phyloP scores from a whole-genome alignment of 176 grass and related monocot species.

The Urochloa ruziziensis region DNA sequence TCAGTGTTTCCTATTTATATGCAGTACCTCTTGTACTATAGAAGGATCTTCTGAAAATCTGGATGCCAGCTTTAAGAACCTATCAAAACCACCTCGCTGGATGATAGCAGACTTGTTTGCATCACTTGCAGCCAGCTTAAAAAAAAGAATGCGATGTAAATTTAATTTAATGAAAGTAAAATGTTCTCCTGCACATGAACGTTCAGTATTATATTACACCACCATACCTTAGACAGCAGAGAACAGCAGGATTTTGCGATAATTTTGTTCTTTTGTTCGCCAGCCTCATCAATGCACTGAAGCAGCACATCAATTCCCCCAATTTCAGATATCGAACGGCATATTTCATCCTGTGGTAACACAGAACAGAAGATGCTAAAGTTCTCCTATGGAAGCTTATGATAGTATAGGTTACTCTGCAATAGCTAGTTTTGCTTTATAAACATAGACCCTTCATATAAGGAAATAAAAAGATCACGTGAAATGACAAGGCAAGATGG shows the following conservation, averaged over 20 bases:
- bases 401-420: not conserved
- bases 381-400: not conserved
- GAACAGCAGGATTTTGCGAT: constrained; percentile 77
- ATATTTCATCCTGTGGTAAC: constrained; percentile 88
- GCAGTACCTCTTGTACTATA: constrained; percentile 80
- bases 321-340: constrained; percentile 82
- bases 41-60: constrained; percentile 83
- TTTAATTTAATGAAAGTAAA: not conserved
- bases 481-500: not conserved
- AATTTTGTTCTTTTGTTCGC: constrained; percentile 54
- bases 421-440: constrained; percentile 12
- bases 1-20: constrained; percentile 1
- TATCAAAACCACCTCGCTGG: constrained; percentile 72
- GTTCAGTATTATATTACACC: not conserved
- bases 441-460: not conserved
- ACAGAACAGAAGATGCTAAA: constrained; percentile 22
- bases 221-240: constrained; percentile 84
- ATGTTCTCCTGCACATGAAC: constrained; percentile 14
- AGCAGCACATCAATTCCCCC: constrained; percentile 90
- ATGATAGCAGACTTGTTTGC: constrained; percentile 82
- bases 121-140: constrained; percentile 87
- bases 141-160: constrained; percentile 31
- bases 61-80: constrained; percentile 59
- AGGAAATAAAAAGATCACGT: not conserved
- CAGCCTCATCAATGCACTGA: constrained; percentile 66